These are phyloP conservation scores for Wickerhamiella australiensis DNA, from an alignment of 805 yeast species.

Conservation along the genomic window DNA sequence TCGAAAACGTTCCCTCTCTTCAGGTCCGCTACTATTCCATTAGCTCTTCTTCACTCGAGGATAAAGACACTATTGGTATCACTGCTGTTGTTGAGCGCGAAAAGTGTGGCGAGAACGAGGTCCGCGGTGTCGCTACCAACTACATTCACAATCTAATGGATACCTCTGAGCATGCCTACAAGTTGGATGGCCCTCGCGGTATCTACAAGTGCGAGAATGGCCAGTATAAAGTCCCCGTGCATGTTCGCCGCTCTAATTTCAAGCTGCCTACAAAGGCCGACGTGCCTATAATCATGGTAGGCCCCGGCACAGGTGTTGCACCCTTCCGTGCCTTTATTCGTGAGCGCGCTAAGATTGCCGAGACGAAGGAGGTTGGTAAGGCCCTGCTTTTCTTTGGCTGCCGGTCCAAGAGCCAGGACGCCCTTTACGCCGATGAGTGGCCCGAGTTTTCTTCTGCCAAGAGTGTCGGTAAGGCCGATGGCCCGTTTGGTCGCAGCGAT, in stretches of 20 bases:
- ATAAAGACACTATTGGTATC: constrained; percentile 61
- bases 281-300: constrained; percentile 80
- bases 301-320: constrained; percentile 98
- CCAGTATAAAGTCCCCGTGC: constrained; percentile 58
- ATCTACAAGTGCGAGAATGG: constrained; percentile 12
- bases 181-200: constrained; percentile 74
- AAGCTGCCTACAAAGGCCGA: constrained; percentile 78
- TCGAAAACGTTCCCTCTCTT: constrained; percentile 69
- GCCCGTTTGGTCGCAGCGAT: constrained; percentile 14
- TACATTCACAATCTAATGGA: constrained; percentile 51
- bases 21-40: constrained; percentile 95
- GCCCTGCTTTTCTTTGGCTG: constrained; percentile 77
- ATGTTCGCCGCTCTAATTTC: constrained; percentile 88
- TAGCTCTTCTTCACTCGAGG: constrained; percentile 73
- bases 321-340: constrained; percentile 93
- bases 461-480: constrained; percentile 16
- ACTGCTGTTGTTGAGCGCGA: constrained; percentile 86
- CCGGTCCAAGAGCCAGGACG: constrained; percentile 68
- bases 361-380: constrained; percentile 50
- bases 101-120: constrained; percentile 29
- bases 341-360: constrained; percentile 57
- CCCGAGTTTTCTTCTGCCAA: constrained; percentile 36
- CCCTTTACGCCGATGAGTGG: constrained; percentile 85
- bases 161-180: constrained; percentile 43
- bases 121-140: constrained; percentile 85